Evolutionary conservation across 257 asterid genomes (phyloP).

Genomic region (Solanum tarapatanum): DNA sequence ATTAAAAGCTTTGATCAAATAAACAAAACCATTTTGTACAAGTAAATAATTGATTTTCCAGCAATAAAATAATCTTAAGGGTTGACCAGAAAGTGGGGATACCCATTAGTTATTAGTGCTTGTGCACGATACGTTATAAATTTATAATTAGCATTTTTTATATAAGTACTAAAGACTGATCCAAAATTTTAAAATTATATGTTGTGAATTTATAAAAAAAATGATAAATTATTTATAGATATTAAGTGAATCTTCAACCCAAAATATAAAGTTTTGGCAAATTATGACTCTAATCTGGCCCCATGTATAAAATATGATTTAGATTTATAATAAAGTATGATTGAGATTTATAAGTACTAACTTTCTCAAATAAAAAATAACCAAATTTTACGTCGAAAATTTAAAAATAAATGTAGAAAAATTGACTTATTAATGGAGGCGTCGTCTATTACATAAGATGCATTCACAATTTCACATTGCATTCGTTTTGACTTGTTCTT

Average conservation of each 20-base stretch:
- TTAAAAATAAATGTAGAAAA: neutral
- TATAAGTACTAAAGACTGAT: neutral
- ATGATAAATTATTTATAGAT: neutral
- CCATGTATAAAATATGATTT: neutral
- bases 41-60: neutral
- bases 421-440: neutral
- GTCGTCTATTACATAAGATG: neutral
- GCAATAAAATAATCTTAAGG: neutral
- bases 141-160: neutral
- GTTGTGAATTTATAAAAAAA: neutral
- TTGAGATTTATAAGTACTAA: neutral
- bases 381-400: neutral
- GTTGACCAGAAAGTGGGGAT: neutral
- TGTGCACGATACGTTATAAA: neutral
- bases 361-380: neutral
- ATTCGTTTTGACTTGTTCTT: neutral
- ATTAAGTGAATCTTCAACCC: neutral
- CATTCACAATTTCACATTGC: neutral
- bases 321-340: neutral
- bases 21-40: neutral
- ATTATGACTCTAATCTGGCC: neutral
- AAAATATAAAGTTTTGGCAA: neutral
- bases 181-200: neutral
- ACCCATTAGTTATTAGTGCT: neutral
- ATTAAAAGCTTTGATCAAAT: neutral